phyloP scores from a whole-genome alignment of 345 rosid genomes.

The Eucalyptus curtisii region DNA sequence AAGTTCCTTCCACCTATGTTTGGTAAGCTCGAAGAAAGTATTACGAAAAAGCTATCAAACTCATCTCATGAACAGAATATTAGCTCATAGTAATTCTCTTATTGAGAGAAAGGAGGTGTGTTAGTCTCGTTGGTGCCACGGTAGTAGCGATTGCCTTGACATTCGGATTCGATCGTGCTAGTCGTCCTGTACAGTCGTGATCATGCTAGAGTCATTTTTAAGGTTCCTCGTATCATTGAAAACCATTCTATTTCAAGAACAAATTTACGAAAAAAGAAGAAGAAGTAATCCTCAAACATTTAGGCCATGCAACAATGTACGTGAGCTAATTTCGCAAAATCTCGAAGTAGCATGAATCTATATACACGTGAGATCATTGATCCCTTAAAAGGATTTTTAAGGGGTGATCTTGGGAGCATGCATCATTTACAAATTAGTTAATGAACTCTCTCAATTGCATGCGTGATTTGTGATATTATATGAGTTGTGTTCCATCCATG shows the following conservation, averaged over 20 bases:
- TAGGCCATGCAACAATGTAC: not conserved
- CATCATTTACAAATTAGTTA: not conserved
- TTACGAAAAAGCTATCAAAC: not conserved
- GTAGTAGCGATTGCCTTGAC: not conserved
- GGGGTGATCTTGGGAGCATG: not conserved
- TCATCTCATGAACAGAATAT: not conserved
- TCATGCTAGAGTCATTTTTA: not conserved
- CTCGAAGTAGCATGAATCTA: too few relatives aligned
- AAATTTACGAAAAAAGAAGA: too few relatives aligned
- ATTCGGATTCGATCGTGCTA: fast-evolving
- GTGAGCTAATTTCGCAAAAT: not conserved
- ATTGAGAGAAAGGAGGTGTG: not conserved
- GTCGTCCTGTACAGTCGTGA: fast-evolving
- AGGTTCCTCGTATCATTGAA: fast-evolving
- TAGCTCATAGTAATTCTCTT: not conserved
- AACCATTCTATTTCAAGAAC: not conserved
- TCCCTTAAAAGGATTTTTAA: not conserved
- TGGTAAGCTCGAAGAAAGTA: not conserved
- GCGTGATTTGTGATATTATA: not conserved
- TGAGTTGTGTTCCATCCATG: not conserved
- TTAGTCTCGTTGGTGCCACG: not conserved
- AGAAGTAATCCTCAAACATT: not conserved
- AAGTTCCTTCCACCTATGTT: not conserved
- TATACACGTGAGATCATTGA: not conserved
- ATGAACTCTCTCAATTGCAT: not conserved